These are phyloP conservation scores for Stenogyne calaminthoides DNA, from an alignment of 305 asterid genomes.

Conservation along the genomic window DNA sequence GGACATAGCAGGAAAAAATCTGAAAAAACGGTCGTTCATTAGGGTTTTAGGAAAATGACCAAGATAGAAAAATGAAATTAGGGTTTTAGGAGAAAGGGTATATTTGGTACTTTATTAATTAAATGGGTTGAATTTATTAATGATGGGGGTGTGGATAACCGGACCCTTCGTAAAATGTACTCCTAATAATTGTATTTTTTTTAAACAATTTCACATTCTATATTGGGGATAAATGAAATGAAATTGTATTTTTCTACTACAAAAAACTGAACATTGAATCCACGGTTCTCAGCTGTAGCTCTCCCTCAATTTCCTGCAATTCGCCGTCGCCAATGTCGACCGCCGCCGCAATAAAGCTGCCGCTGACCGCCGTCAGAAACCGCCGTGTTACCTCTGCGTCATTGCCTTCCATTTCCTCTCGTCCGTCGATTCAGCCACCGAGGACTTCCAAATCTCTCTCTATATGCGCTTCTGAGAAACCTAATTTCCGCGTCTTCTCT, in stretches of 20 bases:
- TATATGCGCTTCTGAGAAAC: slow-evolving; percentile 27
- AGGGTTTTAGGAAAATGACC: too few relatives aligned
- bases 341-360: slow-evolving; percentile 29
- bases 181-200: too few relatives aligned
- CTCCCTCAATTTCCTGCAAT: slow-evolving; percentile 1
- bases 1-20: too few relatives aligned
- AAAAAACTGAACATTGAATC: background rate
- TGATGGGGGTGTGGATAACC: too few relatives aligned
- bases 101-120: too few relatives aligned
- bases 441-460: slow-evolving; percentile 28
- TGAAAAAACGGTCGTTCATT: too few relatives aligned
- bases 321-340: slow-evolving; percentile 30
- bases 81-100: too few relatives aligned
- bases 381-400: slow-evolving; percentile 4
- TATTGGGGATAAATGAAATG: background rate
- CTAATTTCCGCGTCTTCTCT: slow-evolving; percentile 42
- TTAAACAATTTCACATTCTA: background rate
- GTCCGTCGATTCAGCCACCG: slow-evolving; percentile 26
- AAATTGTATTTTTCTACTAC: background rate
- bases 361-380: slow-evolving; percentile 5
- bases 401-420: slow-evolving; percentile 3
- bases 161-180: too few relatives aligned
- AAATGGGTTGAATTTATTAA: too few relatives aligned
- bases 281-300: background rate
- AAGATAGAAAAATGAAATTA: too few relatives aligned